A percentile compares a stretch with the other conserved stretches of the same genome.
Evolutionary conservation across 2,329 filamentous ascomycete genomes (phyloP).

Genomic region (Zymoseptoria tritici): DNA sequence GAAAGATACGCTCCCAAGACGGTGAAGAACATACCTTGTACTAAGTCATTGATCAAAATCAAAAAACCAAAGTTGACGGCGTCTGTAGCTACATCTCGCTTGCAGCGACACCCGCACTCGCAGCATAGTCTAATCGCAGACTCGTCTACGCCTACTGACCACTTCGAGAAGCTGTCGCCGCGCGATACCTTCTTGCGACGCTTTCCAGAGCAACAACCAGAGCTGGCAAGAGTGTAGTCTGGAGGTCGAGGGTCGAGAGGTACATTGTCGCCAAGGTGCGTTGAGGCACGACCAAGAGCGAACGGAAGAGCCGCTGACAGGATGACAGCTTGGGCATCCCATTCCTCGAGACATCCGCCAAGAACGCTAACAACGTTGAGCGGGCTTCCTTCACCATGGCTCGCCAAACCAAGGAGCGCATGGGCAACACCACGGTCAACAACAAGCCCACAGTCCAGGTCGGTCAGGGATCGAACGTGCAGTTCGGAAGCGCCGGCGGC

Average conservation of each 20-base stretch:
- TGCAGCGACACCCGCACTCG: too few species aligned
- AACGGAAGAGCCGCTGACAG: constrained; percentile 12
- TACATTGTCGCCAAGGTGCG: constrained; percentile 98
- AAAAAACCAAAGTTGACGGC: too few species aligned
- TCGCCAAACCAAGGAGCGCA: constrained; percentile 98
- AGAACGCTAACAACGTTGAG: constrained; percentile 99
- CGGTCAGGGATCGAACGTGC: constrained; percentile 87
- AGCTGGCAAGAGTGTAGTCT: too few species aligned
- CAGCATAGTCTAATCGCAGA: too few species aligned
- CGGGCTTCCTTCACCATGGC: constrained; percentile 99
- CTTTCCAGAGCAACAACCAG: too few species aligned
- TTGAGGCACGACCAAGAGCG: constrained; percentile 5
- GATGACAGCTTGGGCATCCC: constrained; percentile 93
- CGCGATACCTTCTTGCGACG: too few species aligned
- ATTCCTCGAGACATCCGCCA: constrained; percentile 98
- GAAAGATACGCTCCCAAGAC: too few species aligned
- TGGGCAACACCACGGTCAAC: constrained; percentile 96
- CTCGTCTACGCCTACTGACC: too few species aligned
- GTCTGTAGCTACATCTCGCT: too few species aligned
- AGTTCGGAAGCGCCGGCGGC: constrained; percentile 73
- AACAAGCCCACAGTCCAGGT: constrained; percentile 98
- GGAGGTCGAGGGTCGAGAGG: constrained; percentile 8
- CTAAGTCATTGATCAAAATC: too few species aligned
- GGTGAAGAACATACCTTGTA: too few species aligned
- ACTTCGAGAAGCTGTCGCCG: too few species aligned